These are phyloP conservation scores for Bipolaris bicolor DNA, from an alignment of 2,329 filamentous ascomycete genomes.

Conservation along the genomic window DNA sequence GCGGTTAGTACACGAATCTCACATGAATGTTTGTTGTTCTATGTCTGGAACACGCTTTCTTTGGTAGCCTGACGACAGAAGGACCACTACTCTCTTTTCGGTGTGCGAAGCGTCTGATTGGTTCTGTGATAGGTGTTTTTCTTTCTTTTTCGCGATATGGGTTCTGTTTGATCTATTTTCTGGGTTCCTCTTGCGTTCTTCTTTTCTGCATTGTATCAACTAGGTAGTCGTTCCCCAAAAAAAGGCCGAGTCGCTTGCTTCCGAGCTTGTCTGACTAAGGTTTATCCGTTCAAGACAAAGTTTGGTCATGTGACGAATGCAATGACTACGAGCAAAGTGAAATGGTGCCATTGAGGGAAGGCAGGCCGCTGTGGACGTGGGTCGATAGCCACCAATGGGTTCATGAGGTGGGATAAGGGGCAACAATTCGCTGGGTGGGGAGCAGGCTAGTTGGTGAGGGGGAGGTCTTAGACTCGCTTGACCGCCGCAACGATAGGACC, in stretches of 20 bases:
- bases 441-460: conserved; percentile 20
- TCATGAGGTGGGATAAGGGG: conserved; percentile 16
- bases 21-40: conserved; percentile 43
- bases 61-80: conserved; percentile 14
- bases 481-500: conserved; percentile 23
- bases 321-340: conserved; percentile 6
- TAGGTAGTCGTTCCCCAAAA: conserved; percentile 39
- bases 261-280: conserved; percentile 27
- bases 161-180: conserved; percentile 21
- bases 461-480: conserved; percentile 26
- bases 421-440: conserved; percentile 15
- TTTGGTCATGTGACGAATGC: neutral
- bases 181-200: conserved; percentile 24
- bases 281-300: conserved; percentile 22
- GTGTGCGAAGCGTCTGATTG: conserved; percentile 29
- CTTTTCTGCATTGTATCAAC: conserved; percentile 41
- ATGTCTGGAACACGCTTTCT: conserved; percentile 30
- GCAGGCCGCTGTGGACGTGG: neutral
- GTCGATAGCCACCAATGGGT: conserved; percentile 13
- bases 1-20: conserved; percentile 41
- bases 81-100: conserved; percentile 33
- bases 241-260: conserved; percentile 31
- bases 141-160: conserved; percentile 17
- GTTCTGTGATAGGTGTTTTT: conserved; percentile 20
- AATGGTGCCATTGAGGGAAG: neutral